phyloP scores from a whole-genome alignment of 129 eudicot genomes.

The Pseudognaphalium luteoalbum region DNA sequence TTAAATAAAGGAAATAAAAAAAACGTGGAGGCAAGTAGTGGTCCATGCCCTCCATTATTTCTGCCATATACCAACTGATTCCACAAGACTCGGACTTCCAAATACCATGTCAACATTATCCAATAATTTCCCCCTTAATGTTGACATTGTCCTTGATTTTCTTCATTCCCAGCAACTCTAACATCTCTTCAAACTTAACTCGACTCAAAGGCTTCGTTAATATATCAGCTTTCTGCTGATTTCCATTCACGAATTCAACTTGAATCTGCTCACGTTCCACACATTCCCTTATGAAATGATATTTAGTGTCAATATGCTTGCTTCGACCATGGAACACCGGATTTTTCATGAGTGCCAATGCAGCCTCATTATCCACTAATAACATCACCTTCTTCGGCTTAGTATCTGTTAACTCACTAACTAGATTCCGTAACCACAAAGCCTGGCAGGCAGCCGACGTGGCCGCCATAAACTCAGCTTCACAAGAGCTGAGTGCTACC shows the following conservation, averaged over 20 bases:
- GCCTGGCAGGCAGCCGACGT: neutral
- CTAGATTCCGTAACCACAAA: neutral
- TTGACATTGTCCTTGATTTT: neutral
- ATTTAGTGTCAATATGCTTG: conserved; percentile 7
- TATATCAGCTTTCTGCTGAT: neutral
- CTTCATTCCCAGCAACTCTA: no score
- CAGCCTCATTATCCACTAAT: neutral
- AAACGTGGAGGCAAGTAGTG: no score
- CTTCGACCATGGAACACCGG: neutral
- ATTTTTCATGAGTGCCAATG: neutral
- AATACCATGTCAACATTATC: neutral
- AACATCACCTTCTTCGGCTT: neutral
- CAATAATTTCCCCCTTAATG: neutral
- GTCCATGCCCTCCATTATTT: no score
- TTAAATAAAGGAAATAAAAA: no score
- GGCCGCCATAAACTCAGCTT: neutral
- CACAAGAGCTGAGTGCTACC: neutral
- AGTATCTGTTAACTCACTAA: neutral
- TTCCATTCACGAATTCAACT: neutral
- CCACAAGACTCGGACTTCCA: no score
- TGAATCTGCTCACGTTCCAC: neutral
- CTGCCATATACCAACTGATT: no score
- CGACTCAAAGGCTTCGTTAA: no score
- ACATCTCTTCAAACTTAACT: no score
- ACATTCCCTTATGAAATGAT: neutral